phyloP scores from a whole-genome alignment of 2,329 filamentous ascomycete species.

The Monilinia aucupariae region DNA sequence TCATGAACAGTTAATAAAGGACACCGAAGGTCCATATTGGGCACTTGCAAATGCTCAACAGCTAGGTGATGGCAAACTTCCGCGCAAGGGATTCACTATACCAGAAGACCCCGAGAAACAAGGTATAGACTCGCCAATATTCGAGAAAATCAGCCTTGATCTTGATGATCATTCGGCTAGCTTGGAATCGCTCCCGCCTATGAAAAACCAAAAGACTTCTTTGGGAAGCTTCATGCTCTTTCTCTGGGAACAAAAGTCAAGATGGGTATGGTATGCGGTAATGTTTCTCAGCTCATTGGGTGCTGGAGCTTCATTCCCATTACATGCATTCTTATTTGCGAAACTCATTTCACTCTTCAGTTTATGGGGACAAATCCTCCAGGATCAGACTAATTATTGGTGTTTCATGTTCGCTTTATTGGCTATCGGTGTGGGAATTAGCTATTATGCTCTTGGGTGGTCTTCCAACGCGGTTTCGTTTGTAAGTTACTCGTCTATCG shows the following conservation, averaged over 20 bases:
- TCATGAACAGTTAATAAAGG: conserved; percentile 60
- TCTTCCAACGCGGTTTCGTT: conserved; percentile 39
- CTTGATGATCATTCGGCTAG: background rate
- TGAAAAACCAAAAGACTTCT: background rate
- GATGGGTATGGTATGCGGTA: conserved; percentile 8
- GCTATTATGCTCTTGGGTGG: conserved; percentile 33
- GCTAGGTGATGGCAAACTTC: conserved; percentile 32
- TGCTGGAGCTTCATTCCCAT: conserved; percentile 34
- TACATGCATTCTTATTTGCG: conserved; percentile 36
- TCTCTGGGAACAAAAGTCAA: conserved; percentile 29
- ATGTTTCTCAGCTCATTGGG: conserved; percentile 3
- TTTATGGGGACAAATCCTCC: conserved; percentile 21
- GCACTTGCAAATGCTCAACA: conserved; percentile 59
- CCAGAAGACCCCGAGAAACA: background rate
- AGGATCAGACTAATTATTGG: conserved; percentile 40
- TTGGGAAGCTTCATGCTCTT: conserved; percentile 16
- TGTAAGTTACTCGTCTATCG: conserved; percentile 29
- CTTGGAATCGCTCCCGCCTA: background rate
- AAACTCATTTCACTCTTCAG: conserved; percentile 31
- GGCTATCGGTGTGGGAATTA: conserved; percentile 38
- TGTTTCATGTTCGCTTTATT: conserved; percentile 47
- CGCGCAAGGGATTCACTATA: background rate
- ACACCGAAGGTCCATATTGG: conserved; percentile 57
- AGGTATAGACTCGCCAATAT: background rate
- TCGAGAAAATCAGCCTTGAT: conserved; percentile 6